Evolutionary conservation across 2,329 filamentous ascomycete genomes (phyloP), one percentile per base, ranked within the genome.

Genomic region (Parafenestella ontariensis): DNA sequence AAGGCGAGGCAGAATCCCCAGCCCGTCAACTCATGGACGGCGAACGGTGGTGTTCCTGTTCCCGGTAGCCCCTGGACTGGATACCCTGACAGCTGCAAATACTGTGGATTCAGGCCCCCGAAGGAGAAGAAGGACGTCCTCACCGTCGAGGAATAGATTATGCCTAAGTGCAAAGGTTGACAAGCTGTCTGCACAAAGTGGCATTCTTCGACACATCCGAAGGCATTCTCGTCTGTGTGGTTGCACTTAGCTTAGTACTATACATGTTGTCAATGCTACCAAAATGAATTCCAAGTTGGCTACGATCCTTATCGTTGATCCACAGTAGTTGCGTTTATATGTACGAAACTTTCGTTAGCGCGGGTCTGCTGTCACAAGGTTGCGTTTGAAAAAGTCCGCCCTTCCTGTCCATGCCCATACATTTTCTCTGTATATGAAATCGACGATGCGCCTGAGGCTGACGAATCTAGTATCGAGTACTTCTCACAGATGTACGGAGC

Each of bases 1-100:
- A 61, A 49, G 39, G 66, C 69, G 21, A 64, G 44, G 44, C 61
- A 64, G 24, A 69, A 64, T 41, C 67, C 67, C 6, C 59, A 64
- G n/a, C 59, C 70, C 1, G 69, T 73, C 4, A 70, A 70, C 36
- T 54, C 61, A 46, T 73, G 70, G 70, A 72, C 68, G 1, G 44
- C 53, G 1, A 48, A 63, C 4, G 69, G 70, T 33, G 68, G 69
- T 17, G 63, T 68, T 34, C 67, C 67, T 0, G 56, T 64, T 3
- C 62, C 65, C 1, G 59, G 58, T 24, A 66, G 62, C 29, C 64
- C 62, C 2, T 72, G 66, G 63, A 46, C 65, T 24, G 69, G 70
- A 15, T 73, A 70, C 36, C 69, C 70, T 1, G 65, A 71, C 56
- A 63, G 56, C 11, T 66, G 66, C 52, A 44, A 36, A 31, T 59